Base-by-base conservation (phyloP, 148 eudicot genomes). In the Heliamphora exappendiculata region DNA sequence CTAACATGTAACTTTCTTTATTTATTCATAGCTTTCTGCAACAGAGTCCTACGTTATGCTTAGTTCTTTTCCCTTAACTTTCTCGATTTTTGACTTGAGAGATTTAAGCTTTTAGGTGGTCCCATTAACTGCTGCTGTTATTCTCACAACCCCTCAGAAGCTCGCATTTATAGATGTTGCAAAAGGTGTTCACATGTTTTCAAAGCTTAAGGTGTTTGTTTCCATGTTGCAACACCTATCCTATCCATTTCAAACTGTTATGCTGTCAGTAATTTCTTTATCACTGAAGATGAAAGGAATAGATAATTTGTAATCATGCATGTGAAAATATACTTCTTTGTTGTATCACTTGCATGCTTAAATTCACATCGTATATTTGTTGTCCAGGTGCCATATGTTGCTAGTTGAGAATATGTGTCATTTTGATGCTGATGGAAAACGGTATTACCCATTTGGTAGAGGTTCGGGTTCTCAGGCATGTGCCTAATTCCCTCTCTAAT, bases 141-240 rank as follows among this genome's bases (percentile, higher is more conserved):
- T 96, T 53, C 98, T 96, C 75, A 96, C 99, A 42, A 96, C 99
- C 73, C 98, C 99, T 74, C 98, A 96, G 82, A 96, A 93, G 85
- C 88, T 96, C 45, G 91, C 99, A 76, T 96, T 96, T 65, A 93
- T 96, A 28, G 98, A 96, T 82, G 98, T 96, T 72, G 99, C 99
- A 45, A 96, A 96, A 86, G 99, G 99, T 78, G 99, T 96, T 70
- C 94, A 98, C 81, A 96, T 96, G 99, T 96, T 96, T 81, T 96
- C 99, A 28, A 96, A 90, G 89, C 93, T 96, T 28, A 93, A 93
- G 99, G 99, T 89, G 80, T 72, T 60, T 24, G 36, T 78, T 19
- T 26, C 1, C 17, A 4, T 28, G 54, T n/a, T 53, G 0, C 44
- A n/a, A 77, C 17, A 42, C 55, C 33, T 51, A 12, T 22, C 60